A percentile compares a stretch with the other conserved stretches of the same genome.
Evolutionary conservation across 2,329 filamentous ascomycete genomes (phyloP).

Genomic region (Harringtonia lauricola): DNA sequence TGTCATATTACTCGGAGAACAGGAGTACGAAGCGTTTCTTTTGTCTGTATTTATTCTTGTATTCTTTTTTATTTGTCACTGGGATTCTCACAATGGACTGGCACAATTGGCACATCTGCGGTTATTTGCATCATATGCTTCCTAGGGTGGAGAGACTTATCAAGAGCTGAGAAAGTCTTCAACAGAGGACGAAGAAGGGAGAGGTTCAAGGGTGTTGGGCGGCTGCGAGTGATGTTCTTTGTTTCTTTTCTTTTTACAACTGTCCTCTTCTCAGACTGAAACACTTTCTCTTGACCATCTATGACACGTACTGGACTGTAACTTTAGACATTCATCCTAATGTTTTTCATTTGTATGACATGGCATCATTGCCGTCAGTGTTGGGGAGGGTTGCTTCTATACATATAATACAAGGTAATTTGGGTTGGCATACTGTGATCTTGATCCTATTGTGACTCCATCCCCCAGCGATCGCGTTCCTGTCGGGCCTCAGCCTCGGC

Average conservation of each 20-base stretch:
- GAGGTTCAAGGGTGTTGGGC: background rate
- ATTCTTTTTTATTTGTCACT: background rate
- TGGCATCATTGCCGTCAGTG: no score
- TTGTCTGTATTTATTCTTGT: background rate
- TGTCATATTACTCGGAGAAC: no score
- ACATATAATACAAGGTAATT: background rate
- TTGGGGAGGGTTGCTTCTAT: no score
- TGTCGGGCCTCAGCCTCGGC: constrained; percentile 35
- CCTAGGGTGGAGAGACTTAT: constrained; percentile 26
- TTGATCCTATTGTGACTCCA: background rate
- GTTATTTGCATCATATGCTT: background rate
- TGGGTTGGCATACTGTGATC: background rate
- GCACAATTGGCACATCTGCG: background rate
- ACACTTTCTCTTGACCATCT: no score
- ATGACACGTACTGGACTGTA: no score
- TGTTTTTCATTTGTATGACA: no score
- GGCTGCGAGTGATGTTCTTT: background rate
- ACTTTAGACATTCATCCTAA: no score
- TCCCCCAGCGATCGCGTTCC: constrained; percentile 40
- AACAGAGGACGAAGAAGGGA: constrained; percentile 12
- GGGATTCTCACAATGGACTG: background rate
- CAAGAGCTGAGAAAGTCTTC: constrained; percentile 49
- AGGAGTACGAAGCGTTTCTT: no score
- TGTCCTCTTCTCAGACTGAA: no score
- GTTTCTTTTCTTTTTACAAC: constrained; percentile 2